Evolutionary conservation across 148 eudicot species (phyloP).

Genomic region (Spergularia marina): DNA sequence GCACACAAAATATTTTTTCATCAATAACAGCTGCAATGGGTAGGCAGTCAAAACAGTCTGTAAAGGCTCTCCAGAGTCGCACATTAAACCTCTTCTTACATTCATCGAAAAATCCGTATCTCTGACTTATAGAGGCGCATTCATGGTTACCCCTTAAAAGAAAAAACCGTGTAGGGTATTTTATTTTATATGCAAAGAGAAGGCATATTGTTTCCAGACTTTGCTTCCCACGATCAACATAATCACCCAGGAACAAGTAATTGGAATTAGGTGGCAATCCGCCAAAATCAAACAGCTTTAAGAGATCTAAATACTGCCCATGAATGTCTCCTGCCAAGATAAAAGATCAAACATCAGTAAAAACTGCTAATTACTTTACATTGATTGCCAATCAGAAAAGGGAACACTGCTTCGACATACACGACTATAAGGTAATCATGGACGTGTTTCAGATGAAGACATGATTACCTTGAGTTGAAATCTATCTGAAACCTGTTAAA

Average conservation of each 20-base stretch:
- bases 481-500: neutral
- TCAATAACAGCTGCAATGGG: constrained; percentile 36
- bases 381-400: neutral
- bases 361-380: neutral
- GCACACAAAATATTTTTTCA: constrained; percentile 35
- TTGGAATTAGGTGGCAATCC: constrained; percentile 38
- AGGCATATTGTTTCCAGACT: constrained; percentile 41
- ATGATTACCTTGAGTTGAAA: neutral
- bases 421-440: too few relatives aligned
- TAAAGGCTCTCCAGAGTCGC: constrained; percentile 35
- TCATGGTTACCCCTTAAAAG: constrained; percentile 40
- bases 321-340: constrained; percentile 32
- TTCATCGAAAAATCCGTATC: constrained; percentile 37
- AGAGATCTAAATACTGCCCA: constrained; percentile 36
- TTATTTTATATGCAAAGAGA: constrained; percentile 36
- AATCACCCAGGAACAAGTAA: constrained; percentile 36
- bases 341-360: constrained; percentile 8
- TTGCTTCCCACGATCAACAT: constrained; percentile 40
- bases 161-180: constrained; percentile 31
- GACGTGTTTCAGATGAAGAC: neutral
- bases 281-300: constrained; percentile 34
- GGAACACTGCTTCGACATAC: too few relatives aligned
- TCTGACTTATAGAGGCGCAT: constrained; percentile 38
- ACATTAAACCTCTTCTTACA: constrained; percentile 36
- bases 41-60: constrained; percentile 33